Evolutionary conservation across 2,329 filamentous ascomycete genomes (phyloP).

Genomic region (Thyridium curvatum): DNA sequence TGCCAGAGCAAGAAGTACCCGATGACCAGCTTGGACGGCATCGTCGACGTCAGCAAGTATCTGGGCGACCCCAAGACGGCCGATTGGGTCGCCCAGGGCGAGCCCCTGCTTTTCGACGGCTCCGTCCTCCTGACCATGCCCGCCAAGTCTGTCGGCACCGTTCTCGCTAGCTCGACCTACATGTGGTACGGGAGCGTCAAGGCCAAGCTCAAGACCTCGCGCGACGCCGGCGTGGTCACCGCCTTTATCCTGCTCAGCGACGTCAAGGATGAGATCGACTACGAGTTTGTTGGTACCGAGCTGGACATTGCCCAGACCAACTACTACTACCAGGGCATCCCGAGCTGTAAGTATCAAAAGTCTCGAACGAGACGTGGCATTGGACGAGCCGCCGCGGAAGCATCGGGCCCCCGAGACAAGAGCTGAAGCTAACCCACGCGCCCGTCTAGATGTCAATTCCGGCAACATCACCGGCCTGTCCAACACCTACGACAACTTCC

Average conservation of each 20-base stretch:
- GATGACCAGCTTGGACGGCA: slow-evolving; percentile 65
- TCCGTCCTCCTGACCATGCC: slow-evolving; percentile 85
- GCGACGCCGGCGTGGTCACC: slow-evolving; percentile 85
- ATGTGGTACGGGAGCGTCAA: slow-evolving; percentile 97
- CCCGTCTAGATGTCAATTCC: slow-evolving; percentile 76
- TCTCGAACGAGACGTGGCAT: too few species aligned
- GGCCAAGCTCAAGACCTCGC: slow-evolving; percentile 76
- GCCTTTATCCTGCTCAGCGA: slow-evolving; percentile 95
- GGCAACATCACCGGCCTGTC: slow-evolving; percentile 57
- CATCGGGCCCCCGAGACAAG: too few species aligned
- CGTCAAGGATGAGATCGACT: slow-evolving; percentile 97
- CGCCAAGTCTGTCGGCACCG: slow-evolving; percentile 74
- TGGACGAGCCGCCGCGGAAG: too few species aligned
- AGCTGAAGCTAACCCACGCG: slow-evolving; percentile 15
- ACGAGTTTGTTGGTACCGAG: slow-evolving; percentile 84
- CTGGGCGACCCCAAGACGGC: slow-evolving; percentile 72
- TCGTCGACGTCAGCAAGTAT: slow-evolving; percentile 71
- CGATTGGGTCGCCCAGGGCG: slow-evolving; percentile 87
- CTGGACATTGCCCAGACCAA: slow-evolving; percentile 80
- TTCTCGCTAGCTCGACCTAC: slow-evolving; percentile 77
- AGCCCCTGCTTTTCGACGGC: slow-evolving; percentile 60
- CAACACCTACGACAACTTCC: slow-evolving; percentile 71
- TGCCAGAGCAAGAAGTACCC: slow-evolving; percentile 71
- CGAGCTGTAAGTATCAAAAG: slow-evolving; percentile 62
- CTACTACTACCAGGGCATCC: slow-evolving; percentile 93